phyloP scores from a whole-genome alignment of 495 filamentous ascomycete species.

The Hypoxylon crocopeplum region DNA sequence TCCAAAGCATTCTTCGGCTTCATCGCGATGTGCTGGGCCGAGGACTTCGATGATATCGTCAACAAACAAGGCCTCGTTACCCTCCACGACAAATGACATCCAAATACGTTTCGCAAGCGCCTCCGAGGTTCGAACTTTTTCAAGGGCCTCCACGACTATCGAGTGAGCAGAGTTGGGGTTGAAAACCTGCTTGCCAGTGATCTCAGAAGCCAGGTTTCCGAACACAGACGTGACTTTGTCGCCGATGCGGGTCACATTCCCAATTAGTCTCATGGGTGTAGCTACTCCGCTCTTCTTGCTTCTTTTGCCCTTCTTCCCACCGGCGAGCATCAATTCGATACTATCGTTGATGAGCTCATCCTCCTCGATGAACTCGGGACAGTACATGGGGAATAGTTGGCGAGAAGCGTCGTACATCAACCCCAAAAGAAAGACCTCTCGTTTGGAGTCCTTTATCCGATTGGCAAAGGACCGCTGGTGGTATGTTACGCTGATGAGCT shows the following conservation, averaged over 20 bases:
- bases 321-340: constrained; percentile 59
- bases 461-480: constrained; percentile 91
- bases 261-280: constrained; percentile 79
- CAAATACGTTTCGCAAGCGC: constrained; percentile 90
- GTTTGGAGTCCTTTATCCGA: constrained; percentile 89
- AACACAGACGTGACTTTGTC: constrained; percentile 91
- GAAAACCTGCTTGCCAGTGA: constrained; percentile 93
- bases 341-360: constrained; percentile 89
- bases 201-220: constrained; percentile 92
- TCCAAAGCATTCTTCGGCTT: constrained; percentile 83
- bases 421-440: constrained; percentile 76
- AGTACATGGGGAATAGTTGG: constrained; percentile 87
- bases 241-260: constrained; percentile 79
- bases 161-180: constrained; percentile 89
- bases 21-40: constrained; percentile 68
- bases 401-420: constrained; percentile 89
- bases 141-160: constrained; percentile 85
- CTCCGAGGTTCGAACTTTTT: constrained; percentile 80
- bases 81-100: constrained; percentile 98
- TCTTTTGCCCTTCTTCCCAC: constrained; percentile 50
- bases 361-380: constrained; percentile 87
- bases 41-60: constrained; percentile 91
- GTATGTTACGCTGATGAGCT: constrained; percentile 93
- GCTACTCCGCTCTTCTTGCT: constrained; percentile 62
- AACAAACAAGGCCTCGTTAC: constrained; percentile 74